Percentiles rank a stretch among this genome's conserved stretches.
phyloP scores from a whole-genome alignment of 2,329 filamentous ascomycete species.

The Talaromyces sp. region DNA sequence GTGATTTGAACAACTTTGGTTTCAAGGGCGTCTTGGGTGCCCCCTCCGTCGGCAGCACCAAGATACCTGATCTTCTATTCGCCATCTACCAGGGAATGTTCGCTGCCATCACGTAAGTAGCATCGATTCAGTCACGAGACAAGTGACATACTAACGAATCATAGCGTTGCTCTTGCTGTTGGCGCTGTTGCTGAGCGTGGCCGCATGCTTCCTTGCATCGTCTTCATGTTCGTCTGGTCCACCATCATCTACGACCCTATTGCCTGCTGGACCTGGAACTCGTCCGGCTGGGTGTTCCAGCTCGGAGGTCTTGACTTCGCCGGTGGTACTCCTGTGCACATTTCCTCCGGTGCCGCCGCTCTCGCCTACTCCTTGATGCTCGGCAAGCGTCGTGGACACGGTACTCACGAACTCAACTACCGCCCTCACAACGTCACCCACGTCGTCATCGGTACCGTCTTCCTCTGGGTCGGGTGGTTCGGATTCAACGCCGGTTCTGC shows the following conservation, averaged over 20 bases:
- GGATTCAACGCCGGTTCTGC: constrained; percentile 90
- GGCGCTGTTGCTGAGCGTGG: constrained; percentile 84
- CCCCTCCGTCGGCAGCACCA: constrained; percentile 68
- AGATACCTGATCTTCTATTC: constrained; percentile 79
- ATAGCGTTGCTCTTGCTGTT: constrained; percentile 72
- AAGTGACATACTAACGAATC: neutral
- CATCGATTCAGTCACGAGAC: neutral
- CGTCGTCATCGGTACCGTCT: constrained; percentile 87
- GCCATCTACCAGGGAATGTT: constrained; percentile 63
- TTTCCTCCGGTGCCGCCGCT: constrained; percentile 75
- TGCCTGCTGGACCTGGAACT: constrained; percentile 93
- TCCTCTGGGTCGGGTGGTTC: constrained; percentile 94
- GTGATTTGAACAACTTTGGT: constrained; percentile 74
- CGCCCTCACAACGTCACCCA: constrained; percentile 90
- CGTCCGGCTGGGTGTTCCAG: constrained; percentile 71
- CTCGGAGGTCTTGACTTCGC: constrained; percentile 85
- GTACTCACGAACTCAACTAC: constrained; percentile 84
- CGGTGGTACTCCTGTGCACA: constrained; percentile 86
- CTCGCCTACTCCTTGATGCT: constrained; percentile 90
- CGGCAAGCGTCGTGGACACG: constrained; percentile 78
- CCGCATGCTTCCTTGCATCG: constrained; percentile 78
- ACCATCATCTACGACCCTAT: constrained; percentile 89
- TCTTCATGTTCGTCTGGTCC: constrained; percentile 92
- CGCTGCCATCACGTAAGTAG: constrained; percentile 73
- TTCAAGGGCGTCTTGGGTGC: constrained; percentile 70